Conservation (phyloP, 1,284 basidiomycete genomes). For the Papiliotrema terrestris region DNA sequence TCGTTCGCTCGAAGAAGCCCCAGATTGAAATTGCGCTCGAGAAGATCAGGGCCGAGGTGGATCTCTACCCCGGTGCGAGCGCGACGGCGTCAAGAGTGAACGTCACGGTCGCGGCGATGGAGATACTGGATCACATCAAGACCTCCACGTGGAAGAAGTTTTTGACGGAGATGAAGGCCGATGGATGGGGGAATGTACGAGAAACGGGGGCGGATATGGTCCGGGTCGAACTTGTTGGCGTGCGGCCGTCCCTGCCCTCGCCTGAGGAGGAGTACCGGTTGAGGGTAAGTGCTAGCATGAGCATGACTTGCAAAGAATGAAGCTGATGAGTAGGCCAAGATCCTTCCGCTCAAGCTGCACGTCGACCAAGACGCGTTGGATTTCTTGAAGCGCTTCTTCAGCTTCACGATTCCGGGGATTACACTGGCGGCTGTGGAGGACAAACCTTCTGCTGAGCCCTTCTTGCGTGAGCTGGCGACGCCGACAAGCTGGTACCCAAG, state of each 20-base stretch:
- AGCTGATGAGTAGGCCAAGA: slow-evolving; percentile 64
- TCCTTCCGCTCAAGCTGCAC: slow-evolving; percentile 83
- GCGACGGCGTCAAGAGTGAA: slow-evolving; percentile 63
- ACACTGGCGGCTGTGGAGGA: slow-evolving; percentile 39
- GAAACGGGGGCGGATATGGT: slow-evolving; percentile 92
- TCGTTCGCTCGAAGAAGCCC: slow-evolving; percentile 73
- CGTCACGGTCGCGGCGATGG: slow-evolving; percentile 65
- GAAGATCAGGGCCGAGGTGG: slow-evolving; percentile 63
- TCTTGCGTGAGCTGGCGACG: slow-evolving; percentile 43
- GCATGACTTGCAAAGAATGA: neutral
- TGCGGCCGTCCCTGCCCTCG: slow-evolving; percentile 60
- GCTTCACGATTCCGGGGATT: slow-evolving; percentile 67
- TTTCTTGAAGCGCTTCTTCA: slow-evolving; percentile 94
- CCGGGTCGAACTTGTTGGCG: slow-evolving; percentile 70
- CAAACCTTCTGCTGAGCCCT: slow-evolving; percentile 38
- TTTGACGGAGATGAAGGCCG: slow-evolving; percentile 74
- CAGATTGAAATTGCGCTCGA: slow-evolving; percentile 80
- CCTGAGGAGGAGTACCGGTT: slow-evolving; percentile 74
- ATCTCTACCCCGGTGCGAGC: slow-evolving; percentile 60
- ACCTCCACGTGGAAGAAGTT: slow-evolving; percentile 99
- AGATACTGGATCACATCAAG: slow-evolving; percentile 96
- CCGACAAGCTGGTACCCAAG: neutral
- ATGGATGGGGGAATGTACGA: slow-evolving; percentile 76
- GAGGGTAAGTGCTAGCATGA: slow-evolving; percentile 57
- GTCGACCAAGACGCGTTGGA: slow-evolving; percentile 98